Conservation (phyloP, 495 filamentous ascomycete species). For the Aspergillus saccharolyticus region DNA sequence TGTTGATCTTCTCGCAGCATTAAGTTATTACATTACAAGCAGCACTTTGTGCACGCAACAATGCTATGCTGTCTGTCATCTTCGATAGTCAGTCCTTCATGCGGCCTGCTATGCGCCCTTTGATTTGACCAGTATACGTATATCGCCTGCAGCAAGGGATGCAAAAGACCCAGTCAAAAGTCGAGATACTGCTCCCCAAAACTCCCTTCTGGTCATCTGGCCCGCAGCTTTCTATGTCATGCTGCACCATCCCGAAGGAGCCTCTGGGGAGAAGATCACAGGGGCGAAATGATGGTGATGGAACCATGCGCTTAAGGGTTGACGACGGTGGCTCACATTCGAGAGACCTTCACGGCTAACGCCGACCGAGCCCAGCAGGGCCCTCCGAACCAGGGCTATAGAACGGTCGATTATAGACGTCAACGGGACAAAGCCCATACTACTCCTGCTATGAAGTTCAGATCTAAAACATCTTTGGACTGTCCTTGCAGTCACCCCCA, state of each 20-base stretch:
- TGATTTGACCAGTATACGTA: background rate
- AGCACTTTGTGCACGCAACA: no score
- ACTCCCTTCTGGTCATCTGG: background rate
- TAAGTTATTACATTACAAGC: background rate
- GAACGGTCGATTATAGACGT: background rate
- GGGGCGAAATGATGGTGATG: background rate
- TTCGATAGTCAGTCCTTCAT: background rate
- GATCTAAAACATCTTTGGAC: background rate
- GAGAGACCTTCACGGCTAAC: background rate
- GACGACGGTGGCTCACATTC: background rate
- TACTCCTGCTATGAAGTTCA: background rate
- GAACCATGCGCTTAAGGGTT: background rate
- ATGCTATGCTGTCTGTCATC: background rate
- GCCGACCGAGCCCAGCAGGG: background rate
- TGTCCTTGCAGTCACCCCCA: background rate
- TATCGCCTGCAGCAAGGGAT: background rate
- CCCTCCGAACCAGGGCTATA: background rate
- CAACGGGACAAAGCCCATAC: background rate
- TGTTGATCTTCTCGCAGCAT: background rate
- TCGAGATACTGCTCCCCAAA: background rate
- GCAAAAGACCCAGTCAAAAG: background rate
- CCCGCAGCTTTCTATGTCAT: background rate
- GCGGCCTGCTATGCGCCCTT: background rate
- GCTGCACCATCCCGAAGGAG: background rate
- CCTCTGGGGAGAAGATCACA: background rate